Percentiles rank a stretch among this genome's conserved stretches.
phyloP scores from a whole-genome alignment of 129 eudicot genomes.

The Dittrichia graveolens region DNA sequence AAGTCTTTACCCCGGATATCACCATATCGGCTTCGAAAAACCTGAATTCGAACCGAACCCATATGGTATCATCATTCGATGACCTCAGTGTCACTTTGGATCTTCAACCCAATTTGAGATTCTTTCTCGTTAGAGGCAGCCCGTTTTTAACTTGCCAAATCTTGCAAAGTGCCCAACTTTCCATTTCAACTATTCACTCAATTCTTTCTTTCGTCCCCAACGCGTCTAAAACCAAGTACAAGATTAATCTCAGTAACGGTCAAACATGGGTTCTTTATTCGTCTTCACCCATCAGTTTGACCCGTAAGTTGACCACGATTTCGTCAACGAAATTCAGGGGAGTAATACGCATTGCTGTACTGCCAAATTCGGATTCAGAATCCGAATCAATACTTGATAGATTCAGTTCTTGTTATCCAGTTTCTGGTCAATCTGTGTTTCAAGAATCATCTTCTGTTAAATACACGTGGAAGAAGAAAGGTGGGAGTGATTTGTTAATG shows the following conservation, averaged over 20 bases:
- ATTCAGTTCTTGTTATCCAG: slow-evolving; percentile 78
- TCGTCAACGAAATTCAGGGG: slow-evolving; percentile 55
- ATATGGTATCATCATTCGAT: slow-evolving; percentile 50
- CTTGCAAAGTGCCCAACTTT: slow-evolving; percentile 25
- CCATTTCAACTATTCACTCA: slow-evolving; percentile 60
- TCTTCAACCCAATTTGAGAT: slow-evolving; percentile 58
- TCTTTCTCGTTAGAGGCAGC: slow-evolving; percentile 77
- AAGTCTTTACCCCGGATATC: slow-evolving; percentile 60
- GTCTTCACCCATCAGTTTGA: slow-evolving; percentile 55
- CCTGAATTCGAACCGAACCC: slow-evolving; percentile 43
- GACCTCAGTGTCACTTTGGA: slow-evolving; percentile 79
- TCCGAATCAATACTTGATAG: slow-evolving; percentile 55
- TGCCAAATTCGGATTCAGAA: slow-evolving; percentile 40
- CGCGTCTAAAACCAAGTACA: slow-evolving; percentile 47
- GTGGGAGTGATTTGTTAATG: slow-evolving; percentile 76
- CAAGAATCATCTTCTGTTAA: slow-evolving; percentile 47
- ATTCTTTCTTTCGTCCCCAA: slow-evolving; percentile 50
- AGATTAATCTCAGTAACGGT: slow-evolving; percentile 55
- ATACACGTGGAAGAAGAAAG: slow-evolving; percentile 68
- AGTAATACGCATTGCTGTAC: slow-evolving; percentile 55
- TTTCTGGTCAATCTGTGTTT: slow-evolving; percentile 60
- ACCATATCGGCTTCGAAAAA: slow-evolving; percentile 48
- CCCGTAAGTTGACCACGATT: slow-evolving; percentile 43
- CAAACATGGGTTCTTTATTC: slow-evolving; percentile 86
- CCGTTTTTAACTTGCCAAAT: slow-evolving; percentile 68